These are phyloP conservation scores for Hygrophoropsis aurantiaca DNA, from an alignment of 768 basidiomycete genomes.

Conservation along the genomic window DNA sequence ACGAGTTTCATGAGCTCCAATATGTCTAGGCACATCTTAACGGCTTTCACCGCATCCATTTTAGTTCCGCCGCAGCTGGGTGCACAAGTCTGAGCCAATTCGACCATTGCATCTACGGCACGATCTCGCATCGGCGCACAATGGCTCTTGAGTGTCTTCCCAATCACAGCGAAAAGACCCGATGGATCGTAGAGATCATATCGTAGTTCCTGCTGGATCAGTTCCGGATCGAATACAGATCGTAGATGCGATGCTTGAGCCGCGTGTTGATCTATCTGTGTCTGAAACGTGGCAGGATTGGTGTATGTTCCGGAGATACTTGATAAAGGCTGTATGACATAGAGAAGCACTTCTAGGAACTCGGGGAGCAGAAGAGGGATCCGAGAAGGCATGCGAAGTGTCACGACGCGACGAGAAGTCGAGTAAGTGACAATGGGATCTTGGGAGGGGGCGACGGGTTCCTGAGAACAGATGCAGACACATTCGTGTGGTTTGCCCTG, in stretches of 20 bases:
- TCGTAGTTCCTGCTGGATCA: slow-evolving; percentile 80
- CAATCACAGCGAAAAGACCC: slow-evolving; percentile 76
- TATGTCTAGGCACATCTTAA: slow-evolving; percentile 85
- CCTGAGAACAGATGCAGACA: slow-evolving; percentile 53
- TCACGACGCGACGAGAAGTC: slow-evolving; percentile 46
- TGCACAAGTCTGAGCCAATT: slow-evolving; percentile 58
- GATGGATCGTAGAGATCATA: slow-evolving; percentile 78
- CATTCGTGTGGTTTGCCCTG: slow-evolving; percentile 53
- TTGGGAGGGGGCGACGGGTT: slow-evolving; percentile 36
- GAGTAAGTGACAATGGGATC: slow-evolving; percentile 45
- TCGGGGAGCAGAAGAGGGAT: slow-evolving; percentile 69
- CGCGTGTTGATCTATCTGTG: slow-evolving; percentile 62
- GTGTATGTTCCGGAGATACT: slow-evolving; percentile 59
- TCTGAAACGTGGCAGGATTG: slow-evolving; percentile 55
- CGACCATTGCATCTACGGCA: slow-evolving; percentile 81
- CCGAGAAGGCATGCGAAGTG: slow-evolving; percentile 70
- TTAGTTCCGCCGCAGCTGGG: slow-evolving; percentile 55
- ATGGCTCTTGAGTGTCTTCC: slow-evolving; percentile 80
- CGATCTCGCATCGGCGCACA: slow-evolving; percentile 93
- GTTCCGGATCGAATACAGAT: slow-evolving; percentile 75
- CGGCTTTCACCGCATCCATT: slow-evolving; percentile 67
- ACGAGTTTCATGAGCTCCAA: slow-evolving; percentile 95
- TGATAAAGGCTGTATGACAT: slow-evolving; percentile 82
- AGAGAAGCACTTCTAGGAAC: slow-evolving; percentile 77
- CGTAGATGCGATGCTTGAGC: slow-evolving; percentile 66